These are phyloP conservation scores for Microbotryomycetes sp. DNA, from an alignment of 1,284 basidiomycete species.

Conservation along the genomic window DNA sequence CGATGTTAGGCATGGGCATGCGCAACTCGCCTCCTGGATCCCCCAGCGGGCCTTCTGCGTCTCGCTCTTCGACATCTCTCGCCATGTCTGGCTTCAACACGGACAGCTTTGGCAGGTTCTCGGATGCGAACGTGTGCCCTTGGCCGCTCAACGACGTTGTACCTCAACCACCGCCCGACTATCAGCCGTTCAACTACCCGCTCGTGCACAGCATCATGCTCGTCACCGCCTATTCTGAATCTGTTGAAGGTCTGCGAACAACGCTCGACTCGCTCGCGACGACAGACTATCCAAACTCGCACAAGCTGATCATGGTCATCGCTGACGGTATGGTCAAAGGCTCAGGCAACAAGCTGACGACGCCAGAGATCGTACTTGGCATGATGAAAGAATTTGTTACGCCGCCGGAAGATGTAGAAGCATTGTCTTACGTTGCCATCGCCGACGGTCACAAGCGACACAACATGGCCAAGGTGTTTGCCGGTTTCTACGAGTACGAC, in stretches of 20 bases:
- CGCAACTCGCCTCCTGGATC: conserved; percentile 63
- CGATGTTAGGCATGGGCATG: conserved; percentile 34
- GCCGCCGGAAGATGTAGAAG: conserved; percentile 76
- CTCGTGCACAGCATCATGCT: conserved; percentile 90
- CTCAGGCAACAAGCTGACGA: conserved; percentile 73
- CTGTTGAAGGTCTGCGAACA: conserved; percentile 89
- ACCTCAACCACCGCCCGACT: conserved; percentile 83
- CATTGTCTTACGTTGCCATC: conserved; percentile 95
- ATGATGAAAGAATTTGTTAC: conserved; percentile 98
- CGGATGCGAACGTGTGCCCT: conserved; percentile 53
- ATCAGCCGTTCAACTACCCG: conserved; percentile 92
- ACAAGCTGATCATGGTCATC: conserved; percentile 92
- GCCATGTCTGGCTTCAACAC: conserved; percentile 27
- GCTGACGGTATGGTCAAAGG: conserved; percentile 99
- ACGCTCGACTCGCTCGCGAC: conserved; percentile 96
- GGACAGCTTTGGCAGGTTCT: not conserved
- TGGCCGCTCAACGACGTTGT: conserved; percentile 85
- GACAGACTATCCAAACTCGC: conserved; percentile 96
- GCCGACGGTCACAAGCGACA: conserved; percentile 98
- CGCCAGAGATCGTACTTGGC: conserved; percentile 85
- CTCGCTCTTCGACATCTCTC: conserved; percentile 75
- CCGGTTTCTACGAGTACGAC: conserved; percentile 96
- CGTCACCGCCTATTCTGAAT: conserved; percentile 98
- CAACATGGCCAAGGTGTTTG: conserved; percentile 98
- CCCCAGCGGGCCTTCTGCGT: conserved; percentile 58